A percentile compares a stretch with the other conserved stretches of the same genome.
phyloP scores from a whole-genome alignment of 331 rosid species.

The Pyracantha coccinea region DNA sequence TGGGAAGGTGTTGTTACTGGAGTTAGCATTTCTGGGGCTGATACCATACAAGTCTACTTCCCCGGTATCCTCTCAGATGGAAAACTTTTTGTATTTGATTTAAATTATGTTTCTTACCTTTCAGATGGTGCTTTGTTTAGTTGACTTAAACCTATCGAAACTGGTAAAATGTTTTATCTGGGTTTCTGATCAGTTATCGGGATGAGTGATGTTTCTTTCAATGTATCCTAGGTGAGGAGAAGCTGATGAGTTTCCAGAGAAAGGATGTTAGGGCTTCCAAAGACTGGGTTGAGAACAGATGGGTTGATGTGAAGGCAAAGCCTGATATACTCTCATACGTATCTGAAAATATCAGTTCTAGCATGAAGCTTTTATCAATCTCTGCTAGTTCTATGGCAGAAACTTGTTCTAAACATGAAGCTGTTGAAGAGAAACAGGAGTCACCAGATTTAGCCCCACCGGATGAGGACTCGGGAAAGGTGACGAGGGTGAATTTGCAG shows the following conservation, averaged over 20 bases:
- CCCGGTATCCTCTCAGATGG: constrained; percentile 44
- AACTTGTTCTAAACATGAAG: constrained; percentile 19
- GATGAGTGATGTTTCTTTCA: constrained; percentile 20
- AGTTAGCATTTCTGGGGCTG: constrained; percentile 29
- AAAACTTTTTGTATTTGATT: background rate
- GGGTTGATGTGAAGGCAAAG: constrained; percentile 47
- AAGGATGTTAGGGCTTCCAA: constrained; percentile 45
- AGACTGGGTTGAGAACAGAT: constrained; percentile 56
- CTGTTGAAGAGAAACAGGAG: constrained; percentile 25
- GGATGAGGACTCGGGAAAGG: constrained; percentile 18
- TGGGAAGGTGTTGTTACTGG: constrained; percentile 76
- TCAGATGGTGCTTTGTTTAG: background rate
- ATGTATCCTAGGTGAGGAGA: constrained; percentile 51
- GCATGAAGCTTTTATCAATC: constrained; percentile 15
- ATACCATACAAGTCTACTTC: constrained; percentile 45
- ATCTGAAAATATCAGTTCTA: constrained; percentile 23
- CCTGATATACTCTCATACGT: constrained; percentile 41
- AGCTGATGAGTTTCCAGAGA: constrained; percentile 31
- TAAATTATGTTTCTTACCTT: background rate
- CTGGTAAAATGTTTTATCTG: background rate
- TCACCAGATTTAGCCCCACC: constrained; percentile 19
- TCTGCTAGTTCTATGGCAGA: constrained; percentile 15
- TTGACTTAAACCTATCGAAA: background rate
- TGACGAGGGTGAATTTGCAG: constrained; percentile 16
- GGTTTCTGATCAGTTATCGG: background rate